Conservation (phyloP, 2,329 filamentous ascomycete genomes). For the Fusarium drepaniforme region DNA sequence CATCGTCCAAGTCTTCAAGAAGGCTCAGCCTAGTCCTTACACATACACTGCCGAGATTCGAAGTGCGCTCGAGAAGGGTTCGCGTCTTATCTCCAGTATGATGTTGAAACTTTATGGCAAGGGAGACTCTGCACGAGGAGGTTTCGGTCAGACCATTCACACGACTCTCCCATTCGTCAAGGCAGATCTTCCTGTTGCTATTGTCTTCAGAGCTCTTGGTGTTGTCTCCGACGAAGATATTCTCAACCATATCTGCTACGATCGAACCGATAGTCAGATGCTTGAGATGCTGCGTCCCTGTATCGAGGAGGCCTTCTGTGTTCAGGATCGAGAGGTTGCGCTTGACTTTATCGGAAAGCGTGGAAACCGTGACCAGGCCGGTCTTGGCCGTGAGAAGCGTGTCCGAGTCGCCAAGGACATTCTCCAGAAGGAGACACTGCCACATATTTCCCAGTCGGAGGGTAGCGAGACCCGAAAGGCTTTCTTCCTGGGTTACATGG, state of each 20-base stretch:
- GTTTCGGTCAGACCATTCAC: constrained; percentile 89
- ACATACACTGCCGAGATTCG: constrained; percentile 96
- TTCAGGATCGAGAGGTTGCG: constrained; percentile 94
- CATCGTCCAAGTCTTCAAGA: constrained; percentile 99
- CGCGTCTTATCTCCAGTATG: constrained; percentile 91
- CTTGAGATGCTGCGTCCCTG: constrained; percentile 97
- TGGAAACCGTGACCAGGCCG: constrained; percentile 71
- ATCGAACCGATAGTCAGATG: constrained; percentile 95
- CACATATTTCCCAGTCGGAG: constrained; percentile 95
- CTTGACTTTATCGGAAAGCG: constrained; percentile 96
- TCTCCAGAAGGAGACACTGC: constrained; percentile 95
- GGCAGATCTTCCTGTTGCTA: constrained; percentile 90
- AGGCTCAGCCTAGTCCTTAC: constrained; percentile 90
- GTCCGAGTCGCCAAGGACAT: constrained; percentile 93
- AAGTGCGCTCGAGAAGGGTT: constrained; percentile 96
- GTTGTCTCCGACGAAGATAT: constrained; percentile 99
- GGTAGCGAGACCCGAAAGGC: constrained; percentile 96
- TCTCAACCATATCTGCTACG: constrained; percentile 96
- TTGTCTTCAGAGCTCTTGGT: constrained; percentile 95
- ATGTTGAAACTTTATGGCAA: constrained; percentile 92
- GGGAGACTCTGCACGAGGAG: constrained; percentile 80
- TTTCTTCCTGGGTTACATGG: constrained; percentile 99
- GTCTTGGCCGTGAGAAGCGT: constrained; percentile 86
- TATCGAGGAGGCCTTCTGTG: constrained; percentile 95
- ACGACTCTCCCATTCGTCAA: constrained; percentile 95